Evolutionary conservation across 176 grass and related monocot species (phyloP).

Genomic region (Juncus effusus): DNA sequence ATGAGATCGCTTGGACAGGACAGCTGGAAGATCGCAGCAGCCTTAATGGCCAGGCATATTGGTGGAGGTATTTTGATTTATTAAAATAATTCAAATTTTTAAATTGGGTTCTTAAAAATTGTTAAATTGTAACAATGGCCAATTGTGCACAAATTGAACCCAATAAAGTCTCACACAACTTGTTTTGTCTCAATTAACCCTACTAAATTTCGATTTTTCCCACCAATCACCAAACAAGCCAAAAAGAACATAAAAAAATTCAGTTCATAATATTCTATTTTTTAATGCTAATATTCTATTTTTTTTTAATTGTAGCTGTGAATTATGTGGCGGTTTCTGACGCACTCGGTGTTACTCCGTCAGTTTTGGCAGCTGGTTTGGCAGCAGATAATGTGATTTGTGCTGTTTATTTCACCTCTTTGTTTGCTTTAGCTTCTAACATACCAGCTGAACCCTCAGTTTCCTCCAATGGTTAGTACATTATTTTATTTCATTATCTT

Average conservation of each 20-base stretch:
- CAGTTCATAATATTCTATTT: neutral
- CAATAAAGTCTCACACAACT: too few species aligned
- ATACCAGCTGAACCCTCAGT: conserved; percentile 42
- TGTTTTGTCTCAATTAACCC: neutral
- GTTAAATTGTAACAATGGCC: neutral
- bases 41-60: conserved; percentile 69
- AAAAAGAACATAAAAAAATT: neutral
- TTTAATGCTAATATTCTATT: conserved; percentile 1
- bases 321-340: conserved; percentile 76
- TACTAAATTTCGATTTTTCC: neutral
- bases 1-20: conserved; percentile 73
- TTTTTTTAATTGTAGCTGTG: conserved; percentile 44
- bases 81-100: too few species aligned
- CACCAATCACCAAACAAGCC: neutral
- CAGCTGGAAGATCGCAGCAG: conserved; percentile 74
- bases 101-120: too few species aligned
- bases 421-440: conserved; percentile 59
- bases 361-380: conserved; percentile 56
- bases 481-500: neutral
- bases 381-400: conserved; percentile 85
- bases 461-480: conserved; percentile 23
- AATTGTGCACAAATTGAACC: neutral
- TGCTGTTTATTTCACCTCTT: conserved; percentile 61
- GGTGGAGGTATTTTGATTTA: conserved; percentile 48
- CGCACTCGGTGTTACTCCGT: conserved; percentile 52